These are phyloP conservation scores for Setomelanomma holmii DNA, from an alignment of 2,329 filamentous ascomycete genomes.

Conservation along the genomic window DNA sequence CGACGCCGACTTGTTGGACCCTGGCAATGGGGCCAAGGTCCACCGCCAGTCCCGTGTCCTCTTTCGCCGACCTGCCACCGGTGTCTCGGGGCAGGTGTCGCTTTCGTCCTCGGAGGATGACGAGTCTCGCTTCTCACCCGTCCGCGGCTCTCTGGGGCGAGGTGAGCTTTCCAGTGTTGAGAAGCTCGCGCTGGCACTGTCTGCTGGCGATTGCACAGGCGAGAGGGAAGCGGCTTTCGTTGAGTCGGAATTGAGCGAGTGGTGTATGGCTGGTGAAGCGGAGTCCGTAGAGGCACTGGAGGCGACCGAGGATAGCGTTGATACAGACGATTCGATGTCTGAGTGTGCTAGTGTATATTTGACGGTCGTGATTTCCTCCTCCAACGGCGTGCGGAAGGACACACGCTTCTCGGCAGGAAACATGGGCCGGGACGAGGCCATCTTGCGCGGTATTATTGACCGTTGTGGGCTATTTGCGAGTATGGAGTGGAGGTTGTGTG, in stretches of 20 bases:
- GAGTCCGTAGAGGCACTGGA: constrained; percentile 19
- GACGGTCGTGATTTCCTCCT: constrained; percentile 65
- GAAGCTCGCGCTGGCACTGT: neutral
- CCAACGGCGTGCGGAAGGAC: constrained; percentile 62
- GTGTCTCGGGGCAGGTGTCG: constrained; percentile 60
- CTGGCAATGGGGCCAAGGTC: constrained; percentile 59
- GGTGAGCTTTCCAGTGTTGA: constrained; percentile 35
- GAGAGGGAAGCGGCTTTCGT: neutral
- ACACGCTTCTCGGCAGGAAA: constrained; percentile 66
- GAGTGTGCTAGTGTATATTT: constrained; percentile 64
- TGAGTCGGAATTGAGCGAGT: constrained; percentile 14
- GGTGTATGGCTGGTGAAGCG: constrained; percentile 20
- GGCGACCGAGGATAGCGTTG: constrained; percentile 36
- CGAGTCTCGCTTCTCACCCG: constrained; percentile 55
- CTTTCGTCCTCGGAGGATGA: constrained; percentile 56
- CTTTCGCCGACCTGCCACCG: constrained; percentile 61
- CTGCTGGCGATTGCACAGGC: neutral
- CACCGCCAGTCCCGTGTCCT: constrained; percentile 64
- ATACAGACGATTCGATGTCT: constrained; percentile 58
- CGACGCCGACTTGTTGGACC: constrained; percentile 29
- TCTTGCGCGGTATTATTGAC: constrained; percentile 46
- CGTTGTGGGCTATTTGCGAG: constrained; percentile 54
- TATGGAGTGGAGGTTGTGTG: constrained; percentile 55
- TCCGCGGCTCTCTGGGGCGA: constrained; percentile 32
- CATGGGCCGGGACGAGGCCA: constrained; percentile 52